phyloP scores from a whole-genome alignment of 2,329 filamentous ascomycete genomes.

The Aspergillus intermedius region DNA sequence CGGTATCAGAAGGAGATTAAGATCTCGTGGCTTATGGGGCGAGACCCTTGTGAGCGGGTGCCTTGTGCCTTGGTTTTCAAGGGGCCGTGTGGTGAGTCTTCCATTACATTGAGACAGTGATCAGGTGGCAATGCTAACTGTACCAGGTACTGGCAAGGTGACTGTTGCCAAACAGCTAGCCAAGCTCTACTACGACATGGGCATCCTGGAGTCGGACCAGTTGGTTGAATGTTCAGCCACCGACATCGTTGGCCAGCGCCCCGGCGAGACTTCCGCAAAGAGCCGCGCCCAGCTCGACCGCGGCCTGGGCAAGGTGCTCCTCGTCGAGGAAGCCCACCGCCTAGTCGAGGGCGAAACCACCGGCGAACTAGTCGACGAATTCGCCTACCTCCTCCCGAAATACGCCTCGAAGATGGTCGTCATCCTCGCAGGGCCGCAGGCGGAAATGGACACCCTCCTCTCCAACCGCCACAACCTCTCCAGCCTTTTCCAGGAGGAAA shows the following conservation, averaged over 20 bases:
- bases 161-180: conserved; percentile 11
- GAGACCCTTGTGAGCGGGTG: conserved; percentile 8
- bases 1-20: conserved; percentile 15
- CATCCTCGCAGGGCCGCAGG: conserved; percentile 11
- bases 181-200: conserved; percentile 17
- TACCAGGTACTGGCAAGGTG: conserved; percentile 10
- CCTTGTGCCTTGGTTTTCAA: conserved; percentile 16
- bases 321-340: conserved; percentile 14
- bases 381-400: conserved; percentile 12
- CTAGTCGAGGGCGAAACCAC: conserved; percentile 9
- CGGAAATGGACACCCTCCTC: conserved; percentile 13
- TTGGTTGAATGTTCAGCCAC: conserved; percentile 12
- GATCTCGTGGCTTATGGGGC: conserved; percentile 12
- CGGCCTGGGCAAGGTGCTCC: conserved; percentile 11
- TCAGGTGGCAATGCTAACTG: no score
- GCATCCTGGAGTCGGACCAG: conserved; percentile 8
- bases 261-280: conserved; percentile 5
- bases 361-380: conserved; percentile 9
- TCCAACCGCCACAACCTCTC: conserved; percentile 12
- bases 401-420: conserved; percentile 11
- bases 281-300: conserved; percentile 9
- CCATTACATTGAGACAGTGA: no score
- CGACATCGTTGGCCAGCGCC: conserved; percentile 6
- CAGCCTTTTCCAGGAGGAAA: conserved; percentile 14
- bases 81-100: conserved; percentile 8